Conservation (phyloP, 805 yeast species). For the Saccharomycopsis babjevae region DNA sequence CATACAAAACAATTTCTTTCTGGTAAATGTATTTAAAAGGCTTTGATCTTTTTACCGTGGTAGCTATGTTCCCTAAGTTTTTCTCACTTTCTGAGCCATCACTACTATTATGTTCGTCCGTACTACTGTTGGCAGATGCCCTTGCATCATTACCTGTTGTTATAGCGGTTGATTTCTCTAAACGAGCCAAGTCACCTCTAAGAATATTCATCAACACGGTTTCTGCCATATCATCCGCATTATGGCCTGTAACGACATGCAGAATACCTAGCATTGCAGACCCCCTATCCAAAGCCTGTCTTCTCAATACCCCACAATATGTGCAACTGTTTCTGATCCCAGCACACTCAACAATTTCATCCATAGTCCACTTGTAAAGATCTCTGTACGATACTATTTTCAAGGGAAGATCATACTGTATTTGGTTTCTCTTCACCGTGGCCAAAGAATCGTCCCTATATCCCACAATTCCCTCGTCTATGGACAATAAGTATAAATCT, state of each 20-base stretch:
- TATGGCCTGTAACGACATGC: constrained; percentile 96
- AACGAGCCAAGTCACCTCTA: constrained; percentile 91
- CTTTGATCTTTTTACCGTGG: constrained; percentile 65
- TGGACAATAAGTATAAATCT: constrained; percentile 69
- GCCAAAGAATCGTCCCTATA: constrained; percentile 95
- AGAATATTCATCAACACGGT: constrained; percentile 90
- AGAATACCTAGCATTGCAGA: constrained; percentile 75
- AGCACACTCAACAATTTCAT: constrained; percentile 88
- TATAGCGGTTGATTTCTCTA: constrained; percentile 80
- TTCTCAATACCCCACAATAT: constrained; percentile 92
- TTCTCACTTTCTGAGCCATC: constrained; percentile 19
- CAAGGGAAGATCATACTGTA: constrained; percentile 71
- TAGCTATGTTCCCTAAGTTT: neutral
- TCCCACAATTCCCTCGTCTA: constrained; percentile 96
- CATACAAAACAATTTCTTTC: constrained; percentile 93
- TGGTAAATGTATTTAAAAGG: constrained; percentile 95
- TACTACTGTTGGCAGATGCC: neutral
- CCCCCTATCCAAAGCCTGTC: constrained; percentile 96
- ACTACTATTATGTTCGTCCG: neutral
- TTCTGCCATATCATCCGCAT: constrained; percentile 99
- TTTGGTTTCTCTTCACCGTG: constrained; percentile 87
- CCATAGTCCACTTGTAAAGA: constrained; percentile 97
- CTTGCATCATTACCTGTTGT: neutral
- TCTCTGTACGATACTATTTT: constrained; percentile 80
- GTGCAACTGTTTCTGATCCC: constrained; percentile 94